Evolutionary conservation across 2,329 filamentous ascomycete genomes (phyloP), one percentile per base, ranked within the genome.

Genomic region (Pseudopyrenochaeta lycopersici): DNA sequence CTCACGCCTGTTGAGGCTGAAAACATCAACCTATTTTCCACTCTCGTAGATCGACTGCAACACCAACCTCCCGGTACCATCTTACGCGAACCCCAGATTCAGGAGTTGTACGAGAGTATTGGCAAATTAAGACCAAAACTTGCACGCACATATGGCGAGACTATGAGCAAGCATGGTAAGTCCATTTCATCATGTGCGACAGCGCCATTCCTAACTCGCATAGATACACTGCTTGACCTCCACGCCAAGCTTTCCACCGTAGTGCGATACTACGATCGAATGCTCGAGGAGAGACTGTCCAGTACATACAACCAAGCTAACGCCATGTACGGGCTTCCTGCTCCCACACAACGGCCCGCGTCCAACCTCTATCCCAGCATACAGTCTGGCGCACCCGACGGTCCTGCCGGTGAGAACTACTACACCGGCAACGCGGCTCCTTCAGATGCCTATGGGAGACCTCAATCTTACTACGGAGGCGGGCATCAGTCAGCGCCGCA

Each of bases 81-180:
- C 47, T 78, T 99, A n/a, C 85, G 95, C 43, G 95, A 99, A 70
- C 95, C 95, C 1, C 95, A 98, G 73, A 97, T 99, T 45, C 95
- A 99, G 76, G 95, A 99, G 77, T 82, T 99, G 4, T 99, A 99
- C 73, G 95, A 98, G 71, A 96, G 93, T 67, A 98, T 99, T 66
- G 92, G 94, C n/a, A 85, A 92, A 14, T 80, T 99, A 58, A 86
- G 95, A 44, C 95, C 95, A 1, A 99, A 99, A 76, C 82, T 99
- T 49, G 95, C 95, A 4, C 86, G 95, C 52, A 97, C 94, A 0
- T 97, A 98, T 72, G 95, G 95, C 49, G 95, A 99, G 79, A 97
- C 95, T 0, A 98, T 99, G 95, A 98, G 95, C 85, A 99, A 99
- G 77, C 95, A 98, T 76, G 93, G 91, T 91, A 80, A 73, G 86